These are phyloP conservation scores for Periconia digitata DNA, from an alignment of 2,329 filamentous ascomycete species.

Conservation along the genomic window DNA sequence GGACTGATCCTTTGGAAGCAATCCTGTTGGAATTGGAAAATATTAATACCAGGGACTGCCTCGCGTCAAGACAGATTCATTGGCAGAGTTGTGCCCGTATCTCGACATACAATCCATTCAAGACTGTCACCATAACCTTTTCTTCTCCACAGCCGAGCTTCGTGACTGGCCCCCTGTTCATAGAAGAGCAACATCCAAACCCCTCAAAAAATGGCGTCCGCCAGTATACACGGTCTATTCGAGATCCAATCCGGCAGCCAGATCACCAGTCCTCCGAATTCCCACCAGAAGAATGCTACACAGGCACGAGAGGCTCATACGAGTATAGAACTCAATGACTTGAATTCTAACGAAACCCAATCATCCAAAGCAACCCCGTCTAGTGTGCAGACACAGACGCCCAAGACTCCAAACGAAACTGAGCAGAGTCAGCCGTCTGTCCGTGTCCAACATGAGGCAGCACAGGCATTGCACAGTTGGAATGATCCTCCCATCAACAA, in stretches of 20 bases:
- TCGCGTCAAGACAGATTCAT: no score
- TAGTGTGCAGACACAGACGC: constrained; percentile 23
- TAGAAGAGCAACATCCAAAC: not conserved
- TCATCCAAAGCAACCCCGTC: constrained; percentile 12
- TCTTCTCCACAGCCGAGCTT: not conserved
- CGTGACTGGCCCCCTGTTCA: not conserved
- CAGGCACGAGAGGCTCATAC: constrained; percentile 22
- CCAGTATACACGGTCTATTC: constrained; percentile 44
- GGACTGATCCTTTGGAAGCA: no score
- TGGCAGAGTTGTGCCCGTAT: no score
- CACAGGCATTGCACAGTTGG: constrained; percentile 57
- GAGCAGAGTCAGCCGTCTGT: constrained; percentile 59
- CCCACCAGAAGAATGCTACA: constrained; percentile 28
- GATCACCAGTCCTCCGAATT: constrained; percentile 43
- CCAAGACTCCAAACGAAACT: constrained; percentile 45
- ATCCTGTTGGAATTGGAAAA: no score
- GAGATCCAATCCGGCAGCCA: constrained; percentile 43
- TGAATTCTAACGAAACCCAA: constrained; percentile 20
- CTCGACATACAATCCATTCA: no score
- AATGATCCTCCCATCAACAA: constrained; percentile 66
- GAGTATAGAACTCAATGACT: constrained; percentile 39
- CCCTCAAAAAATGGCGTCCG: constrained; percentile 43
- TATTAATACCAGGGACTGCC: no score
- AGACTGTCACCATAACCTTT: no score
- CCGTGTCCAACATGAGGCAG: constrained; percentile 45